phyloP scores from a whole-genome alignment of 129 eudicot genomes.

The Ambrosia artemisiifolia region DNA sequence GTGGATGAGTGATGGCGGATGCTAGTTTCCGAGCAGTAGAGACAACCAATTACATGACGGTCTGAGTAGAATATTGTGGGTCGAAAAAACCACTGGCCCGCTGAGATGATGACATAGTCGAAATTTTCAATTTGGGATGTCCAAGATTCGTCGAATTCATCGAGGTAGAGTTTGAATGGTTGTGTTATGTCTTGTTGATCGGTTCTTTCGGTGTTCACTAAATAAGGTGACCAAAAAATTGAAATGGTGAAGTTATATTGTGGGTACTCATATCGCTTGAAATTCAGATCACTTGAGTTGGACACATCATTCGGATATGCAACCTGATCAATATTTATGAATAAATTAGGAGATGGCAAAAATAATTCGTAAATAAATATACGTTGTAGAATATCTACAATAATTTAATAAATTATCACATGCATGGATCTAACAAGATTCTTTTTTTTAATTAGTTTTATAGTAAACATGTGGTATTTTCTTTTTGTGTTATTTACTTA shows the following conservation, averaged over 20 bases:
- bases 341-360: neutral
- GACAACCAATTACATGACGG: constrained; percentile 56
- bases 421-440: no score
- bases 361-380: neutral
- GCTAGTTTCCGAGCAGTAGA: constrained; percentile 44
- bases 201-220: constrained; percentile 48
- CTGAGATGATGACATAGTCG: constrained; percentile 67
- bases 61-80: constrained; percentile 58
- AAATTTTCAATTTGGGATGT: constrained; percentile 36
- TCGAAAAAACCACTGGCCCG: constrained; percentile 90
- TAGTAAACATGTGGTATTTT: no score
- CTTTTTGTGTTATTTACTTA: no score
- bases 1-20: constrained; percentile 35
- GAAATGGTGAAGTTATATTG: constrained; percentile 66
- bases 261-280: constrained; percentile 48
- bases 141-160: constrained; percentile 73
- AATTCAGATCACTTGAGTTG: constrained; percentile 39
- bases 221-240: constrained; percentile 67
- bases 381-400: no score
- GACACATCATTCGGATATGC: constrained; percentile 51
- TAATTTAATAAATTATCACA: no score
- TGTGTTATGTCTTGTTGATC: constrained; percentile 44
- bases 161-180: constrained; percentile 68
- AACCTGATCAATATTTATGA: constrained; percentile 39
- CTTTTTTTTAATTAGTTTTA: no score